Percentiles rank a stretch among this genome's conserved stretches.
Conservation (phyloP, 2,329 filamentous ascomycete genomes). For the Lasiodiplodia sp. region DNA sequence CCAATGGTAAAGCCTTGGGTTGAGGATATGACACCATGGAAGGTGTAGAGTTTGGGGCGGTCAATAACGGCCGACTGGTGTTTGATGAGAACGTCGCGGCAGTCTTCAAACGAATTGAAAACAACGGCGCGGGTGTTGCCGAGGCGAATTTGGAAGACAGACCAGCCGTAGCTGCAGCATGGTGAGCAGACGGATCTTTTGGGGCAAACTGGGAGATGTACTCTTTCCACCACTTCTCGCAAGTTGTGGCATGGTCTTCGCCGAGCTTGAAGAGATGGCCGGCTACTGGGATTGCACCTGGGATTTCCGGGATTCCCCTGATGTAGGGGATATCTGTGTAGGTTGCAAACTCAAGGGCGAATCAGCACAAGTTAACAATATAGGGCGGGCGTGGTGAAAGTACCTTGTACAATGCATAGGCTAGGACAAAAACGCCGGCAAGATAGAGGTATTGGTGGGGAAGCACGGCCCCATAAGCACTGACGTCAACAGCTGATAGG, state of each 20-base stretch:
- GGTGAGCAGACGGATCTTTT: constrained; percentile 35
- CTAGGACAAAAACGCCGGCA: neutral
- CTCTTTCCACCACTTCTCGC: constrained; percentile 59
- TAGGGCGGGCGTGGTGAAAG: neutral
- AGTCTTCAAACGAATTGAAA: constrained; percentile 61
- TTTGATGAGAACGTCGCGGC: constrained; percentile 58
- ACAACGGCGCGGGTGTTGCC: constrained; percentile 62
- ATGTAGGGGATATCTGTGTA: constrained; percentile 60
- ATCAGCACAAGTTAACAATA: neutral
- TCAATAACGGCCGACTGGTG: constrained; percentile 61
- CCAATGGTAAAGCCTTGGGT: constrained; percentile 65
- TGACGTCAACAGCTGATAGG: constrained; percentile 21
- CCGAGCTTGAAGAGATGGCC: constrained; percentile 61
- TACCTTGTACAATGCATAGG: constrained; percentile 21
- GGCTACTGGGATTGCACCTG: constrained; percentile 58
- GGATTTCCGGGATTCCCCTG: constrained; percentile 58
- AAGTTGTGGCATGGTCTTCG: constrained; percentile 61
- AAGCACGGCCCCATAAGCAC: constrained; percentile 11
- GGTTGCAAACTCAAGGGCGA: constrained; percentile 32
- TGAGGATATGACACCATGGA: constrained; percentile 60
- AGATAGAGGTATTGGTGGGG: constrained; percentile 19
- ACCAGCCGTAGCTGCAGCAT: constrained; percentile 52
- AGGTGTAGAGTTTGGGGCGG: constrained; percentile 60
- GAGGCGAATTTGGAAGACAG: constrained; percentile 61
- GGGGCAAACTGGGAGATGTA: constrained; percentile 32